Percentiles rank a stretch among this genome's conserved stretches.
Conservation (phyloP, 352 stramenopile species). For the Blastocystis sp. region DNA sequence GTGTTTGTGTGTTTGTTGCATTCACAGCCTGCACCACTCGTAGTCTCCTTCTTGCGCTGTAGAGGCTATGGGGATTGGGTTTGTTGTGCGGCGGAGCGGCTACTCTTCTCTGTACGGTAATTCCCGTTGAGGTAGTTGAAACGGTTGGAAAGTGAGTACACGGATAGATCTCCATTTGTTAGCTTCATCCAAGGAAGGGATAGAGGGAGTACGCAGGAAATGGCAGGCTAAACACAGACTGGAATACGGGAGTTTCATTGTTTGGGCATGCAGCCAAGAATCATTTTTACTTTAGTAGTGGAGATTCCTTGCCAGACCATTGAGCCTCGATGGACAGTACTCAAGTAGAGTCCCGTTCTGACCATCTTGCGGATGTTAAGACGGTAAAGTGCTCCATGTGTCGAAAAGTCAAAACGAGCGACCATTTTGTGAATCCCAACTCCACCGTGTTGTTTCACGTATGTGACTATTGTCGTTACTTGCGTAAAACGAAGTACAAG, state of each 20-base stretch:
- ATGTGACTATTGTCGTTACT: conserved; percentile 56
- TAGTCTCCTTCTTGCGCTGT: too few species aligned
- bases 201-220: background rate
- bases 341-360: background rate
- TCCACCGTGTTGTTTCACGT: conserved; percentile 47
- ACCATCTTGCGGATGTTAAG: conserved; percentile 43
- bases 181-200: too few species aligned
- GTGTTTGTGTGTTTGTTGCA: conserved; percentile 40
- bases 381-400: conserved; percentile 67
- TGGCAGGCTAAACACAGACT: background rate
- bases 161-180: too few species aligned
- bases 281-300: background rate
- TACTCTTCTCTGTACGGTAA: too few species aligned
- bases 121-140: too few species aligned
- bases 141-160: too few species aligned
- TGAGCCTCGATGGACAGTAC: conserved; percentile 18
- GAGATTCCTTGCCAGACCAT: background rate
- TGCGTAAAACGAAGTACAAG: conserved; percentile 67
- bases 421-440: conserved; percentile 67
- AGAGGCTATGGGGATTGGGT: too few species aligned
- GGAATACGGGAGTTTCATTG: background rate
- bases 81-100: too few species aligned
- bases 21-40: background rate
- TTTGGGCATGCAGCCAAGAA: background rate
- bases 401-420: conserved; percentile 58